Percentiles rank a stretch among this genome's conserved stretches.
Conservation (phyloP, 202 grass and related monocot genomes). For the Alloteropsis angusta region DNA sequence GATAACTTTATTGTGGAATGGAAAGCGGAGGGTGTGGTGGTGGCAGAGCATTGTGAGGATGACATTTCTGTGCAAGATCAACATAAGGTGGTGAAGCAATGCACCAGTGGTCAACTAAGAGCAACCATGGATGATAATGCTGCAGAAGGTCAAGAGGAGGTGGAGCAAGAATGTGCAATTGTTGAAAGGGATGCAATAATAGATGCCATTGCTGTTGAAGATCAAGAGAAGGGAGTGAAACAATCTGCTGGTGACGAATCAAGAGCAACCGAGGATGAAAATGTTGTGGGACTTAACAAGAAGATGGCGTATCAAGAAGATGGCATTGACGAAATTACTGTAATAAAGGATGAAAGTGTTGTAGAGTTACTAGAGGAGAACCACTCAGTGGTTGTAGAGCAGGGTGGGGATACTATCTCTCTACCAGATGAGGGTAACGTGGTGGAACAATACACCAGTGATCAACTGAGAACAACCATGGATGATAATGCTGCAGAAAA, state of each 20-base stretch:
- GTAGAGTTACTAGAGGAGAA: neutral
- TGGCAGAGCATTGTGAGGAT: neutral
- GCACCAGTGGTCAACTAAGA: neutral
- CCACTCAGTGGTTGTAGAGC: neutral
- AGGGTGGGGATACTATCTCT: neutral
- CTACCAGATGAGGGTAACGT: neutral
- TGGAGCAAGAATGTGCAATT: neutral
- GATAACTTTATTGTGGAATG: neutral
- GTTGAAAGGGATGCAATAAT: neutral
- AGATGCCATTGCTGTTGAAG: conserved; percentile 11
- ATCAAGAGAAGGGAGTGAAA: conserved; percentile 9
- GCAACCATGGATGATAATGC: neutral
- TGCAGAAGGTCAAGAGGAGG: neutral
- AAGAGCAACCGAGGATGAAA: neutral
- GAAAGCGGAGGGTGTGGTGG: neutral
- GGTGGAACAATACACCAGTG: neutral
- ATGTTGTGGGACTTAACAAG: neutral
- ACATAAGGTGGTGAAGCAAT: neutral
- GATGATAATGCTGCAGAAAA: neutral
- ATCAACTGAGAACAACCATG: neutral
- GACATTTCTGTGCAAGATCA: neutral
- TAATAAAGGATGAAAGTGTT: neutral
- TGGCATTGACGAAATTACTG: neutral
- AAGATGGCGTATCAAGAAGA: conserved; percentile 11
- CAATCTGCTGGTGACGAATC: neutral